These are phyloP conservation scores for Aspergillus caelatus DNA, from an alignment of 2,329 filamentous ascomycete genomes.

Conservation along the genomic window DNA sequence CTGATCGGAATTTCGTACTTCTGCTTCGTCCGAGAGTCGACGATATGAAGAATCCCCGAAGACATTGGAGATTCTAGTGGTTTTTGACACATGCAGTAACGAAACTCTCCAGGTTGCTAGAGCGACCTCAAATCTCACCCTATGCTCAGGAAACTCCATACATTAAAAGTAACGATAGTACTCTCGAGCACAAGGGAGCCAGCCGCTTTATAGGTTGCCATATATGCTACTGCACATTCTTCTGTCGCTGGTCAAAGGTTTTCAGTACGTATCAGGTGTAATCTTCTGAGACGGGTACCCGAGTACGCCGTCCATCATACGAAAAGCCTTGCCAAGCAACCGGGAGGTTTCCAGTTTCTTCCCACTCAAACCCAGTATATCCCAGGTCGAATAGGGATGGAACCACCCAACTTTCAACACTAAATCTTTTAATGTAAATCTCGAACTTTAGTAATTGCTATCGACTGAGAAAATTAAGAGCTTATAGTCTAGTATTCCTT, in stretches of 20 bases:
- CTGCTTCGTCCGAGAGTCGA: conserved; percentile 31
- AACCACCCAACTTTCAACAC: no score
- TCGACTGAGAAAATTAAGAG: no score
- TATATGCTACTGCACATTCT: neutral
- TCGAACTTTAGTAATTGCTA: neutral
- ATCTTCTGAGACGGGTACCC: neutral
- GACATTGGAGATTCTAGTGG: conserved; percentile 12
- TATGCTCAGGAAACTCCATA: neutral
- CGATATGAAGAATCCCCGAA: conserved; percentile 22
- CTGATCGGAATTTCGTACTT: conserved; percentile 33
- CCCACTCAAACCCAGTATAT: neutral
- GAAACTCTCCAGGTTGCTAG: neutral
- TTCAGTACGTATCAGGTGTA: neutral
- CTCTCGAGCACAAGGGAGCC: neutral
- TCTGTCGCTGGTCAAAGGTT: neutral
- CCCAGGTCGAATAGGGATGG: neutral
- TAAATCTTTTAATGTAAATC: neutral
- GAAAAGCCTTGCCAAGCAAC: neutral
- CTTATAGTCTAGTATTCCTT: no score
- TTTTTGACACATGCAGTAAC: neutral
- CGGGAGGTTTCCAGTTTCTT: neutral
- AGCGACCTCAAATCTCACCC: neutral
- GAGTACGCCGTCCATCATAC: no score
- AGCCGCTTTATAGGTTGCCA: neutral
- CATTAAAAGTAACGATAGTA: neutral